Evolutionary conservation across 108 stramenopile genomes (phyloP), one percentile per base, ranked within the genome.

Genomic region (Cyclotella distinguenda): DNA sequence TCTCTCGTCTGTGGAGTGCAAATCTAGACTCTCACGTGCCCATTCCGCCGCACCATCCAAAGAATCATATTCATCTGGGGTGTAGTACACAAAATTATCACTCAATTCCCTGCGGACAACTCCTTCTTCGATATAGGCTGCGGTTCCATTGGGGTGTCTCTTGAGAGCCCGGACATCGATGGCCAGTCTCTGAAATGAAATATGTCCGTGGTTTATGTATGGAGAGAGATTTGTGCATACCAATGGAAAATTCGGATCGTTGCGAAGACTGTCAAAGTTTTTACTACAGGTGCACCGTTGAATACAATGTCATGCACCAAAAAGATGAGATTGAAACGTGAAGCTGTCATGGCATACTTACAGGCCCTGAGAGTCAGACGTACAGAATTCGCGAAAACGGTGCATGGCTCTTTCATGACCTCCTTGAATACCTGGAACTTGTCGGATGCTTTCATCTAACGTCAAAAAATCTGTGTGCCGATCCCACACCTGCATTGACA

Each of bases 41-140:
- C 99, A 99, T 18, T 74, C 84, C 6, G 93, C 92, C 11, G 95
- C 94, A 4, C 81, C 88, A 10, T 74, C 79, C 33, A 98, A 48
- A 9, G 70, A 76, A 74, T 98, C 97, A 74, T 99, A 99, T 21
- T 68, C 71, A 40, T 90, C 81, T 12, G 84, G 86, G 33, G 90
- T 83, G 82, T 96, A 98, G 79, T 84, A 97, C 54, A 96, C 89
- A 75, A 86, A 97, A 70, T 99, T 99, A 75, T 99, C 99, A 16
- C 93, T 85, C 16, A 99, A 78, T 79, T 98, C 99, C 5, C 96
- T 66, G 13, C 99, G 86, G 13, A 98, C 88, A 10, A 99, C 80
- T 23, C 87, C 89, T 72, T 99, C 97, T 82, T 99, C 99, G 19
- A 97, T 69, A 67, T 90, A 99, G 22, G 89, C 78, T 11, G 93